A percentile compares a stretch with the other conserved stretches of the same genome.
These are phyloP conservation scores for Epichloe aotearoae DNA, from an alignment of 2,329 filamentous ascomycete genomes.

Conservation along the genomic window DNA sequence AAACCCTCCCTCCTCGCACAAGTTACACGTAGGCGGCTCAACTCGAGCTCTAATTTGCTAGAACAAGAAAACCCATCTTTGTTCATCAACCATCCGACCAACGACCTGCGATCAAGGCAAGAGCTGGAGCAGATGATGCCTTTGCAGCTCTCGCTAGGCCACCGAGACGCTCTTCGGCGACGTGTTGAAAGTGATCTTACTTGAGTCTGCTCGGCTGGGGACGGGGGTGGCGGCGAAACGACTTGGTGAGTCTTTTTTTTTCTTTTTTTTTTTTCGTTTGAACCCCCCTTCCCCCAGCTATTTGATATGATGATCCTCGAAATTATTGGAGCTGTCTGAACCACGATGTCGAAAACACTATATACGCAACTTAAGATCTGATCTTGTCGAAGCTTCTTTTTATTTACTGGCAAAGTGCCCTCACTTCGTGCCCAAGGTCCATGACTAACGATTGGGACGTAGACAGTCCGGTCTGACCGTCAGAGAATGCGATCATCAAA, in stretches of 20 bases:
- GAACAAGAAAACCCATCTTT: neutral
- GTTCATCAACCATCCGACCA: neutral
- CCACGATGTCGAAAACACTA: slow-evolving; percentile 46
- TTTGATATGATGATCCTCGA: slow-evolving; percentile 27
- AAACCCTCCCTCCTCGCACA: neutral
- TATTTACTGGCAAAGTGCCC: neutral
- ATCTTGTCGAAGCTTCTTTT: neutral
- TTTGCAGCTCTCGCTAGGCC: slow-evolving; percentile 1
- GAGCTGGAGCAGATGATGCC: slow-evolving; percentile 4
- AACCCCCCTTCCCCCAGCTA: neutral
- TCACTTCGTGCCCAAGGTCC: neutral
- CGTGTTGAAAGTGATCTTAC: slow-evolving; percentile 1
- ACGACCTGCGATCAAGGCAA: neutral
- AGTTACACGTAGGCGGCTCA: neutral
- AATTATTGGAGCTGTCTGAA: slow-evolving; percentile 68
- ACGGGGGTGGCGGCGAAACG: neutral
- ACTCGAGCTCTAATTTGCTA: neutral
- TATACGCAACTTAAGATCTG: slow-evolving; percentile 38
- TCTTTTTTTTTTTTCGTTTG: neutral
- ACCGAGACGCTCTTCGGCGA: slow-evolving; percentile 5
- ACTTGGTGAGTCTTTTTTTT: neutral
- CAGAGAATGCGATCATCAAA: neutral
- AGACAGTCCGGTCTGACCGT: neutral
- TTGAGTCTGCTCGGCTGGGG: neutral
- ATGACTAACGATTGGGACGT: neutral